Conservation (phyloP, 345 rosid species). For the Eucalyptus grandis region DNA sequence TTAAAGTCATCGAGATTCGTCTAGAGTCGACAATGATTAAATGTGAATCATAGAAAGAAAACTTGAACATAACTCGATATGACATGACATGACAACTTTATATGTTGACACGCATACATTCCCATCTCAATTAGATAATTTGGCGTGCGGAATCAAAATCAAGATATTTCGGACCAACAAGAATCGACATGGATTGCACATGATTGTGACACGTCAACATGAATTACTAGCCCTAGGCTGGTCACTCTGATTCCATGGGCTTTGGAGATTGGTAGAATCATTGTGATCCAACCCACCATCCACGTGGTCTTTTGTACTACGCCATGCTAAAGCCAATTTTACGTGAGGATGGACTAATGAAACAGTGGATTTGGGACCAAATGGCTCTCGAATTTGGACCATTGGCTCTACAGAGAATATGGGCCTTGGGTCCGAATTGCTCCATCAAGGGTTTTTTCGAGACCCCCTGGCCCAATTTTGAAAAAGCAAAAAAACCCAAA, state of each 20-base stretch:
- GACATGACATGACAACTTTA: background rate
- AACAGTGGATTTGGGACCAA: background rate
- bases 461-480: background rate
- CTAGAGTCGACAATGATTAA: fast-evolving
- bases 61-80: fast-evolving
- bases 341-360: background rate
- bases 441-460: fast-evolving
- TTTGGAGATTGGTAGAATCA: background rate
- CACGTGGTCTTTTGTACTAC: background rate
- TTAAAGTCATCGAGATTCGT: fast-evolving
- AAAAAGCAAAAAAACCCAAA: background rate
- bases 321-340: background rate
- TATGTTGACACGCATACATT: background rate
- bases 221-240: background rate
- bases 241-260: background rate
- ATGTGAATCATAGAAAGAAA: too few species aligned
- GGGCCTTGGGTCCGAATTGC: background rate
- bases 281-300: background rate
- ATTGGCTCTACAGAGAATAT: background rate
- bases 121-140: background rate
- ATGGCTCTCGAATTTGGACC: background rate
- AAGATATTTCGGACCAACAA: background rate
- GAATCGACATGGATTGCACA: background rate
- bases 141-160: background rate
- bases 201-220: background rate